These are phyloP conservation scores for Hortaea werneckii DNA, from an alignment of 2,329 filamentous ascomycete genomes.

Conservation along the genomic window DNA sequence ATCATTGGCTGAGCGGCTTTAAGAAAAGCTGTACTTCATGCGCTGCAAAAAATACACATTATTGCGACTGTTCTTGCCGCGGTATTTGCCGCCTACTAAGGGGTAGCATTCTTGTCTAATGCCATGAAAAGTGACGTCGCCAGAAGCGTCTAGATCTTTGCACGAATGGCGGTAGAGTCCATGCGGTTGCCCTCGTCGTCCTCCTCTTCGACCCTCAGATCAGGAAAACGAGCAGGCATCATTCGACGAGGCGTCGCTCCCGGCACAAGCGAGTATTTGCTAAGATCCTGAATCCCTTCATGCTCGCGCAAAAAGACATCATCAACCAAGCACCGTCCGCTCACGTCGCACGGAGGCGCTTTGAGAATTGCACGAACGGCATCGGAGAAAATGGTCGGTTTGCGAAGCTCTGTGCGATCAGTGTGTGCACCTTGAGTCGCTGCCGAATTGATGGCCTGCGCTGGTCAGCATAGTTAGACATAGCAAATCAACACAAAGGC, in stretches of 20 bases:
- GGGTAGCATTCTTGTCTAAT: no score
- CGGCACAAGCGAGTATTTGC: slow-evolving; percentile 58
- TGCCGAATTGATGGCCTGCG: slow-evolving; percentile 59
- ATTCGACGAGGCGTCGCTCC: slow-evolving; percentile 59
- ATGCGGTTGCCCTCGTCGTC: slow-evolving; percentile 65
- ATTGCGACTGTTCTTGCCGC: no score
- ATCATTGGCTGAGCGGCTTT: no score
- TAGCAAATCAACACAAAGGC: not conserved
- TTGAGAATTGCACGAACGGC: slow-evolving; percentile 63
- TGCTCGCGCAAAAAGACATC: slow-evolving; percentile 67
- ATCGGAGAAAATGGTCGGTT: slow-evolving; percentile 62
- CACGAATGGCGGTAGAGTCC: slow-evolving; percentile 46
- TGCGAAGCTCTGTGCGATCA: slow-evolving; percentile 17
- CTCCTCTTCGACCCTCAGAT: slow-evolving; percentile 64
- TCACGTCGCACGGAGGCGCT: slow-evolving; percentile 51
- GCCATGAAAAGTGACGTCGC: no score
- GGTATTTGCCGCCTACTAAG: no score
- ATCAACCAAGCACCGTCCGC: slow-evolving; percentile 63
- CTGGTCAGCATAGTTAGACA: not conserved
- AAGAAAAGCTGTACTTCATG: no score
- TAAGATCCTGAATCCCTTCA: slow-evolving; percentile 58
- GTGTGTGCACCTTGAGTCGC: slow-evolving; percentile 48
- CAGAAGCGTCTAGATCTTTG: no score
- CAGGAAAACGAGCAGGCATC: slow-evolving; percentile 62
- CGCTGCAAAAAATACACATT: no score